Conservation (phyloP, 108 stramenopile genomes). For the Discostella pseudostelligera region DNA sequence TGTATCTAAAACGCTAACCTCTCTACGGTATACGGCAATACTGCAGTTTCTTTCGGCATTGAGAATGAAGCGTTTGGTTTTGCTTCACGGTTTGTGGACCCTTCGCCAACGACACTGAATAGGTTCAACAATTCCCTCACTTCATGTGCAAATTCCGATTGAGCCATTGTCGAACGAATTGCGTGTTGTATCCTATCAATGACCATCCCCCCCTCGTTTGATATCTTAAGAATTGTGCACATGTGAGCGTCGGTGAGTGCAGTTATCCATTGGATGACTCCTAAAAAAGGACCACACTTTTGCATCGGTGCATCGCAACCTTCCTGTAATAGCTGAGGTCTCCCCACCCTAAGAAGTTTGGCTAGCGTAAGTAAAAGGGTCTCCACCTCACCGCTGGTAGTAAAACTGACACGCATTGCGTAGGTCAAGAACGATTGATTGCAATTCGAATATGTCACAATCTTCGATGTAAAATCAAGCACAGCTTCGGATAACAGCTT, state of each 20-base stretch:
- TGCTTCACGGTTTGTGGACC: slow-evolving; percentile 6
- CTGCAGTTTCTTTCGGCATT: slow-evolving; percentile 12
- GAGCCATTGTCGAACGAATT: slow-evolving; percentile 31
- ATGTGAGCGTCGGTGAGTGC: slow-evolving; percentile 45
- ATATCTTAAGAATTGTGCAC: slow-evolving; percentile 34
- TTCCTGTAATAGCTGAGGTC: slow-evolving; percentile 1
- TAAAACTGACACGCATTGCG: slow-evolving; percentile 30
- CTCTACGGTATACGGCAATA: slow-evolving; percentile 40
- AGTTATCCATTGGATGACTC: slow-evolving; percentile 47
- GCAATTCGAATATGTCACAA: slow-evolving; percentile 48
- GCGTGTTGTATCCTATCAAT: slow-evolving; percentile 33
- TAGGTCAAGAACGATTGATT: slow-evolving; percentile 45
- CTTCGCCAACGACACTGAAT: neutral
- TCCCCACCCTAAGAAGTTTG: slow-evolving; percentile 40
- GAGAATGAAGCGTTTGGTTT: neutral
- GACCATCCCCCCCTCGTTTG: slow-evolving; percentile 35
- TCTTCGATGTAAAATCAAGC: slow-evolving; percentile 40
- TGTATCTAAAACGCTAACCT: slow-evolving; percentile 26
- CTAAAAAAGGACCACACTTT: slow-evolving; percentile 14
- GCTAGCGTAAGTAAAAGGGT: slow-evolving; percentile 35
- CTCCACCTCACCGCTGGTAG: slow-evolving; percentile 33
- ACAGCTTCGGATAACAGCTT: slow-evolving; percentile 36
- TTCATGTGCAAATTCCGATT: slow-evolving; percentile 40
- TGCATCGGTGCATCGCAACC: neutral
- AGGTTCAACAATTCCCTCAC: slow-evolving; percentile 31